Evolutionary conservation across 345 rosid genomes (phyloP), one percentile per base, ranked within the genome.

Genomic region (Gossypium sturtianum): DNA sequence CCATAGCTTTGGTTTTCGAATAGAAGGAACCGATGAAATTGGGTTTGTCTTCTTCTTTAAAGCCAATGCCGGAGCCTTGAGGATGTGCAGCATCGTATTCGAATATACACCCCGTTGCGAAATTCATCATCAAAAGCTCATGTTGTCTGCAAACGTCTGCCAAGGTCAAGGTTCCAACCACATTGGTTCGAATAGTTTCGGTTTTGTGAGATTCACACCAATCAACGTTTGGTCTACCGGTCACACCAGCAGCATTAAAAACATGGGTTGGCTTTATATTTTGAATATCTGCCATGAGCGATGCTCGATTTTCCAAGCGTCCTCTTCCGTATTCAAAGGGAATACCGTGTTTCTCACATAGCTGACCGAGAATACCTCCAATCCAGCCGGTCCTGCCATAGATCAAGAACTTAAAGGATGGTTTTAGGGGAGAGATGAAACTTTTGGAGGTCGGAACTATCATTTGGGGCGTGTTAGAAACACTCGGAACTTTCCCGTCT

Each of bases 191-290:
- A 57, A 57, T 57, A 2, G 62, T 57, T 22, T 57, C 2, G 16
- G 62, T 22, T 22, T 22, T 57, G 62, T 57, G 34, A 57, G 62
- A 57, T 57, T 57, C 62, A 57, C 62, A 57, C 62, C 62, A 57
- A 11, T 57, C 62, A 11, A 57, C 34, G 23, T 57, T 57, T 27
- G 62, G 62, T 57, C 62, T 57, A 57, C 58, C 23, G 2, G 58
- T 53, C 58, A 53, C 23, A 16, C 58, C 58, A 53, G 58, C 58
- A n/a, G 58, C 58, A 17, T n/a, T 34, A 34, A 51, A 51, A 51
- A 51, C 56, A 51, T 51, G 56, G 7, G 56, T 51, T 16, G 56
- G 56, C 56, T 51, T 51, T 51, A 51, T 51, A 13, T 51, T 51
- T 51, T 15, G 56, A 51, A 51, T 51, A 51, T 51, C 56, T 4